Conservation (phyloP, 805 yeast genomes). For the Candida namnaoensis region DNA sequence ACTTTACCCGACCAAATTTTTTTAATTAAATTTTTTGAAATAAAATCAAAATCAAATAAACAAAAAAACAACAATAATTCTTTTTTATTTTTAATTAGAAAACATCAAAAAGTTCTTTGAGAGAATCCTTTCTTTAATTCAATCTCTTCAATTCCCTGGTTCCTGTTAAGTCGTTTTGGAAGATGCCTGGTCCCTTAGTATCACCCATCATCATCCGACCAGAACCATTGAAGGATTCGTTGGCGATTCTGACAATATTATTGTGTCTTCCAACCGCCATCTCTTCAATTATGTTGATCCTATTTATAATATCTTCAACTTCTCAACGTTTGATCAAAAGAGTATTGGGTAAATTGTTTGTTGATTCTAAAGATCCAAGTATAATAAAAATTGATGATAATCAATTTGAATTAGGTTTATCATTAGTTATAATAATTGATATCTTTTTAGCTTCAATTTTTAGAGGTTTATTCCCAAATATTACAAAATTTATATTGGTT, state of each 20-base stretch:
- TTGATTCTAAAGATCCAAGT: background rate
- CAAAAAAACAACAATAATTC: no score
- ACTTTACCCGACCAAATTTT: no score
- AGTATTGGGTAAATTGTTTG: background rate
- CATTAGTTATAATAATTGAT: conserved; percentile 12
- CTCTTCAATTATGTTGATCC: conserved; percentile 7
- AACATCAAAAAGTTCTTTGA: no score
- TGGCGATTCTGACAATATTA: conserved; percentile 14
- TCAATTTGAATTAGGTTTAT: background rate
- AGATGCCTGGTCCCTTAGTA: no score
- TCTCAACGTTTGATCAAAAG: conserved; percentile 3
- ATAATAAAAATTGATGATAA: background rate
- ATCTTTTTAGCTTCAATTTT: conserved; percentile 7
- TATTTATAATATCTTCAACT: conserved; percentile 12
- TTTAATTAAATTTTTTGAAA: no score
- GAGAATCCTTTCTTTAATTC: no score
- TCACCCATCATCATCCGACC: conserved; percentile 10
- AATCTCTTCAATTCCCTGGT: no score
- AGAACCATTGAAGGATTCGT: conserved; percentile 13
- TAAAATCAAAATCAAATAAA: no score
- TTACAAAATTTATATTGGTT: conserved; percentile 12
- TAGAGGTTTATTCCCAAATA: conserved; percentile 13
- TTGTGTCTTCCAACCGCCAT: conserved; percentile 15
- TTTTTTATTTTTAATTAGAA: no score
- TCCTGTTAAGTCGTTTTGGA: no score